Percentiles rank a stretch among this genome's conserved stretches.
phyloP scores from a whole-genome alignment of 2,329 filamentous ascomycete species.

The Aspergillus intermedius region DNA sequence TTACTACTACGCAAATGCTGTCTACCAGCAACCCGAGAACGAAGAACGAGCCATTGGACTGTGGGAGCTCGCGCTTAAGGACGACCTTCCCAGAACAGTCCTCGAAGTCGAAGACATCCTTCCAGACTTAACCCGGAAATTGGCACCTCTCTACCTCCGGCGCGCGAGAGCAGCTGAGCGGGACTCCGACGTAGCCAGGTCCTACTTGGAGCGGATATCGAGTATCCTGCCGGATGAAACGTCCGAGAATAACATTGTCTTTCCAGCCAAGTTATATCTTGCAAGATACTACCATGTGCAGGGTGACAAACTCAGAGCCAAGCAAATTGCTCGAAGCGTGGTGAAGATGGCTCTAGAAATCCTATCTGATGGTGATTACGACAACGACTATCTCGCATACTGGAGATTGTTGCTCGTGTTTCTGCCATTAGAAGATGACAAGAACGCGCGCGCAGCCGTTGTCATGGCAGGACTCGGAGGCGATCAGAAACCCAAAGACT shows the following conservation, averaged over 20 bases:
- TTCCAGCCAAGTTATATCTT: slow-evolving; percentile 13
- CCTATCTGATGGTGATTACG: slow-evolving; percentile 20
- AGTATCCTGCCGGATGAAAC: slow-evolving; percentile 11
- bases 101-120: slow-evolving; percentile 9
- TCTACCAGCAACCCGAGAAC: slow-evolving; percentile 6
- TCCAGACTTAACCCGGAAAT: slow-evolving; percentile 8
- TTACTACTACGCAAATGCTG: slow-evolving; percentile 10
- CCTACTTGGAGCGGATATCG: slow-evolving; percentile 8
- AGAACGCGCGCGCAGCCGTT: slow-evolving; percentile 11
- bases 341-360: slow-evolving; percentile 22
- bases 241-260: slow-evolving; percentile 9
- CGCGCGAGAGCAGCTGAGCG: slow-evolving; percentile 6
- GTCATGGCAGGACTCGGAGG: slow-evolving; percentile 9
- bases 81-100: slow-evolving; percentile 11
- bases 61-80: slow-evolving; percentile 11
- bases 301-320: slow-evolving; percentile 13
- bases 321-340: slow-evolving; percentile 12
- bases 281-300: slow-evolving; percentile 15
- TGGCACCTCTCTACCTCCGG: slow-evolving; percentile 13
- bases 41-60: slow-evolving; percentile 10
- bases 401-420: slow-evolving; percentile 15
- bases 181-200: slow-evolving; percentile 3
- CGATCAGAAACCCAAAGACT: not conserved
- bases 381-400: slow-evolving; percentile 22
- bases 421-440: slow-evolving; percentile 15